Evolutionary conservation across 73 alveolate genomes (phyloP), one percentile per base, ranked within the genome.

Genomic region (Effrenium voratum): DNA sequence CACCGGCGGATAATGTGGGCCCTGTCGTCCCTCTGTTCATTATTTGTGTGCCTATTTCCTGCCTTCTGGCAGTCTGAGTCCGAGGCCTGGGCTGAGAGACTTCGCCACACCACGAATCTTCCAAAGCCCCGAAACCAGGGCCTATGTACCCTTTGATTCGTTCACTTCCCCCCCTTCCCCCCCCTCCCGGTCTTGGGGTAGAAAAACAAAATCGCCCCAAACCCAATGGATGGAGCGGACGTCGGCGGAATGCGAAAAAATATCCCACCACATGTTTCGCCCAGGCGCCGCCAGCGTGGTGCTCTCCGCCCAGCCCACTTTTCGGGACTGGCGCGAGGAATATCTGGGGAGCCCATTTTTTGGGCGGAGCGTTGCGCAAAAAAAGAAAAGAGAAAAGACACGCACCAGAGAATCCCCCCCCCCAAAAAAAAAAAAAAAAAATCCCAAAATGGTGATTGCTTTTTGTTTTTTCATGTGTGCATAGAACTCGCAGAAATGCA

Each of bases 261-360:
- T 36, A 22, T 24, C 26, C 79, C 88, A 41, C 32, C 36, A 36
- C 36, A 34, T 46, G 83, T 38, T 6, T 72, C 49, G 19, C 92
- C 75, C 24, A 82, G 92, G 92, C 92, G 34, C 92, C 2, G 92
- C 73, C 49, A 82, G 38, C 3, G 85, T 15, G 57, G 49, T 3
- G 43, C 75, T 50, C 92, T 82, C 92, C 6, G 73, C 55, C 92
- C 92, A 82, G 44, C 76, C 92, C 40, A 82, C 92, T 41, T 82
- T 82, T 13, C 92, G 91, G 47, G 12, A 66, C 91, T 80, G 15
- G 44, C n/a, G n/a, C n/a, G n/a, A n/a, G n/a, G n/a, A n/a, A n/a
- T n/a, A n/a, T n/a, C n/a, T n/a, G n/a, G n/a, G n/a, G n/a, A n/a
- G n/a, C n/a, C 34, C 47, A 70, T 10, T 36, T 22, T 30, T 16